A percentile compares a stretch with the other conserved stretches of the same genome.
phyloP scores from a whole-genome alignment of 2,329 filamentous ascomycete genomes.

The Colletotrichum sp. region DNA sequence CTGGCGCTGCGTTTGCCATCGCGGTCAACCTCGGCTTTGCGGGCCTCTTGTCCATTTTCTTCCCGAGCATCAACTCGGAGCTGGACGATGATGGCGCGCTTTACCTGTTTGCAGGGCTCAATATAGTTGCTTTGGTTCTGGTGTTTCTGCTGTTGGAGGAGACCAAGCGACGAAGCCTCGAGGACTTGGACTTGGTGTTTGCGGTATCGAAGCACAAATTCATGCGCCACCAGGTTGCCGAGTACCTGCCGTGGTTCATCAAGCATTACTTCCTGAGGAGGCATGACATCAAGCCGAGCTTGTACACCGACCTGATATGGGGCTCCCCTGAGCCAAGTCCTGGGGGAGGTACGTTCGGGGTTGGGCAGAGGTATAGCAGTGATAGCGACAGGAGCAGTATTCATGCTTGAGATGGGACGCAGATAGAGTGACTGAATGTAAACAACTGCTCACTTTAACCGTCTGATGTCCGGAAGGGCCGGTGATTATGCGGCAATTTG shows the following conservation, averaged over 20 bases:
- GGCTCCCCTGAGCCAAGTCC: slow-evolving; percentile 1
- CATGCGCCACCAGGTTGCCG: slow-evolving; percentile 35
- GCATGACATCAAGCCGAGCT: slow-evolving; percentile 27
- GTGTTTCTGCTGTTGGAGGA: slow-evolving; percentile 50
- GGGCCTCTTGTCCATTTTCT: slow-evolving; percentile 48
- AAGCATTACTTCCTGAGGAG: slow-evolving; percentile 26
- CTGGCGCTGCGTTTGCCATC: slow-evolving; percentile 52
- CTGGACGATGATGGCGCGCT: slow-evolving; percentile 38
- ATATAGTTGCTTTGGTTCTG: slow-evolving; percentile 48
- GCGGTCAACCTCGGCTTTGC: slow-evolving; percentile 52
- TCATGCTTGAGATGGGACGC: neutral
- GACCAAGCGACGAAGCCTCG: slow-evolving; percentile 42
- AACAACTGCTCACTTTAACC: neutral
- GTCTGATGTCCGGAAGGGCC: neutral
- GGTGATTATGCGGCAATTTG: neutral
- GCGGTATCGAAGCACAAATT: slow-evolving; percentile 41
- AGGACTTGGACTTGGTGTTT: slow-evolving; percentile 45
- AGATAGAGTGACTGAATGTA: neutral
- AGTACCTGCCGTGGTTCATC: slow-evolving; percentile 40
- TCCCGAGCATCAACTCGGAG: slow-evolving; percentile 32
- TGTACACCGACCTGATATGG: slow-evolving; percentile 38
- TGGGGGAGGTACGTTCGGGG: neutral
- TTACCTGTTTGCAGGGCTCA: slow-evolving; percentile 51
- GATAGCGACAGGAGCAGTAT: neutral
- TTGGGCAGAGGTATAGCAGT: neutral